These are phyloP conservation scores for Tanacetum coccineum DNA, from an alignment of 129 eudicot species.

Conservation along the genomic window DNA sequence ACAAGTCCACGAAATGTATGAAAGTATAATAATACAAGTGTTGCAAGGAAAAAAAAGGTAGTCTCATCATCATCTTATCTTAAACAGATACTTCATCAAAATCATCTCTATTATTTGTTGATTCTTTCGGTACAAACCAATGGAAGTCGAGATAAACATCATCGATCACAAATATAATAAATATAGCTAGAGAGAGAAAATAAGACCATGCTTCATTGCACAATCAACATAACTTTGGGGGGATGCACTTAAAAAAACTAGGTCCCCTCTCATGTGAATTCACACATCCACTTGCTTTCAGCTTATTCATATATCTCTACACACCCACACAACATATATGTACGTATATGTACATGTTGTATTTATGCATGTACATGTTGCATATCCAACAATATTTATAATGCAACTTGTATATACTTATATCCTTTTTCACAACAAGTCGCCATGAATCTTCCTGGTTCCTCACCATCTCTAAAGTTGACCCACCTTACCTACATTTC, in stretches of 20 bases:
- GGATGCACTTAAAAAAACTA: slow-evolving; percentile 31
- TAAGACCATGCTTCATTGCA: slow-evolving; percentile 23
- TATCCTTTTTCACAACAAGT: slow-evolving; percentile 6
- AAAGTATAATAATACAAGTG: slow-evolving; percentile 7
- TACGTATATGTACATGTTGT: background rate
- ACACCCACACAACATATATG: background rate
- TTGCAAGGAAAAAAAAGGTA: slow-evolving; percentile 12
- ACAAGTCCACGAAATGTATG: background rate
- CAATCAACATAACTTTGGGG: slow-evolving; percentile 28
- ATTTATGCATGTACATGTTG: slow-evolving; percentile 9
- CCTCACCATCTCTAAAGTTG: slow-evolving; percentile 56
- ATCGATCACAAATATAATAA: slow-evolving; percentile 12
- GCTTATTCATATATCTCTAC: background rate
- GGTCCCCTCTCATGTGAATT: slow-evolving; percentile 45
- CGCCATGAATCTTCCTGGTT: slow-evolving; percentile 74
- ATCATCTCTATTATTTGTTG: slow-evolving; percentile 27
- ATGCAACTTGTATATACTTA: slow-evolving; percentile 28
- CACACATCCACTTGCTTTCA: slow-evolving; percentile 31
- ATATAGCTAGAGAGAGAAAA: slow-evolving; percentile 14
- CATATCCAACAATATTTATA: slow-evolving; percentile 31
- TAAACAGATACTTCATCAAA: slow-evolving; percentile 19
- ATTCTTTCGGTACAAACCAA: slow-evolving; percentile 34
- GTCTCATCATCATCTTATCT: slow-evolving; percentile 23
- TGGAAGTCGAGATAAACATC: slow-evolving; percentile 31
- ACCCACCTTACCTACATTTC: slow-evolving; percentile 62